Percentiles rank a stretch among this genome's conserved stretches.
These are phyloP conservation scores for Aspergillus biplanus DNA, from an alignment of 495 filamentous ascomycete genomes.

Conservation along the genomic window DNA sequence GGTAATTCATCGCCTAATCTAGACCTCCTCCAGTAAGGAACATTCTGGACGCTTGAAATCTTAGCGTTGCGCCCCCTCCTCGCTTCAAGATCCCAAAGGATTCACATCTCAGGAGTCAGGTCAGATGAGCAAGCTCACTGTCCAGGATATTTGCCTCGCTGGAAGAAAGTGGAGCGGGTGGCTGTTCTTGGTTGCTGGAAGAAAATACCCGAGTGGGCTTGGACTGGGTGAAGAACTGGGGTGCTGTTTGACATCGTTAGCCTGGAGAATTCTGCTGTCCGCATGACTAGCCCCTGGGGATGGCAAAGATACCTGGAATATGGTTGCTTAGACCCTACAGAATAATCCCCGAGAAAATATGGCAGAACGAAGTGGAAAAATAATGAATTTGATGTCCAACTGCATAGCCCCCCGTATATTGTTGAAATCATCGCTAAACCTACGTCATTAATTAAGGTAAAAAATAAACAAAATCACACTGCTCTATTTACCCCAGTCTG, in stretches of 20 bases:
- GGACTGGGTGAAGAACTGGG: neutral
- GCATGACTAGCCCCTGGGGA: neutral
- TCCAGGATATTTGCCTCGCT: neutral
- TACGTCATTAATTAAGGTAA: neutral
- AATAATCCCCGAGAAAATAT: neutral
- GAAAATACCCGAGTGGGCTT: conserved; percentile 1
- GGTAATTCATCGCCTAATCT: conserved; percentile 1
- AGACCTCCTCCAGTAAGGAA: neutral
- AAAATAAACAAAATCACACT: neutral
- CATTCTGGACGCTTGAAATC: neutral
- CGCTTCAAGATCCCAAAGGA: neutral
- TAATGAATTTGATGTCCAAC: neutral
- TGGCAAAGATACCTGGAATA: neutral
- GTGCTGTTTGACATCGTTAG: neutral
- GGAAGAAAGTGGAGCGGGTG: neutral
- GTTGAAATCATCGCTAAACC: neutral
- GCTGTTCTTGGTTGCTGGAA: neutral
- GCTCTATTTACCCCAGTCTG: neutral
- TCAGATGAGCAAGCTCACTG: neutral
- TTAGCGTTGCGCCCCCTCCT: neutral
- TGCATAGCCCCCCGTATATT: no score
- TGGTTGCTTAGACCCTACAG: neutral
- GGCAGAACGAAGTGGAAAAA: neutral
- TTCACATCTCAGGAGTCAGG: neutral
- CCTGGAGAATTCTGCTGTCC: neutral